These are phyloP conservation scores for Colletotrichum australisinense DNA, from an alignment of 2,329 filamentous ascomycete species.

Conservation along the genomic window DNA sequence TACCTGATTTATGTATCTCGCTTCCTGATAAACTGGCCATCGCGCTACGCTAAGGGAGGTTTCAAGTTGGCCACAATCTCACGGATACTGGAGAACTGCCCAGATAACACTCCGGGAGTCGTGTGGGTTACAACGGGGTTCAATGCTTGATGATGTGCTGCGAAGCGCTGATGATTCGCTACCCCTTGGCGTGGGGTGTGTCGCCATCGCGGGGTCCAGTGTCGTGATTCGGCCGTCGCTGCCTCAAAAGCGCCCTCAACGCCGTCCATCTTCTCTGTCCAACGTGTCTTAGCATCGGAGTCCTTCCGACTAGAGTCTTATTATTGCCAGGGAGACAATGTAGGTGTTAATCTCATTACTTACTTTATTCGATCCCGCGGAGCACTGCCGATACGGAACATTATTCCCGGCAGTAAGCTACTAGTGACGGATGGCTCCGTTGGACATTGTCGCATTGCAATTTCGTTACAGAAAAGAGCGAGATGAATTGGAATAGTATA, in stretches of 20 bases:
- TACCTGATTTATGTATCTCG: slow-evolving; percentile 31
- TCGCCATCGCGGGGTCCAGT: slow-evolving; percentile 35
- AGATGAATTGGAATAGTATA: neutral
- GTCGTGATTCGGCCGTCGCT: slow-evolving; percentile 29
- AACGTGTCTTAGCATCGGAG: neutral
- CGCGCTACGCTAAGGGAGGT: slow-evolving; percentile 13
- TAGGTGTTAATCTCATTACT: neutral
- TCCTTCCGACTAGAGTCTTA: neutral
- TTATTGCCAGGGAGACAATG: neutral
- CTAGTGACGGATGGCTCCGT: neutral
- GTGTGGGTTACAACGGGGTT: slow-evolving; percentile 3
- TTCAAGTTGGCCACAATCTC: slow-evolving; percentile 10
- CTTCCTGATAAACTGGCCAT: slow-evolving; percentile 25
- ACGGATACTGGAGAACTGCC: neutral
- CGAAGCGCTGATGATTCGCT: slow-evolving; percentile 28
- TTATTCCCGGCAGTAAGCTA: neutral
- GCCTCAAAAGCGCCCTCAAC: neutral
- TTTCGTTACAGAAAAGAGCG: neutral
- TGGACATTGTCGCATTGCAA: neutral
- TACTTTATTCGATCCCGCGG: neutral
- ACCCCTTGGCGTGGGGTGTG: slow-evolving; percentile 31
- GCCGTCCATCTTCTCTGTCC: neutral
- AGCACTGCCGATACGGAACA: neutral
- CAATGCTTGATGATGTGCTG: slow-evolving; percentile 29
- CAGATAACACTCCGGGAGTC: neutral